Evolutionary conservation across 805 yeast species (phyloP).

Genomic region (Ogataea saltuana): DNA sequence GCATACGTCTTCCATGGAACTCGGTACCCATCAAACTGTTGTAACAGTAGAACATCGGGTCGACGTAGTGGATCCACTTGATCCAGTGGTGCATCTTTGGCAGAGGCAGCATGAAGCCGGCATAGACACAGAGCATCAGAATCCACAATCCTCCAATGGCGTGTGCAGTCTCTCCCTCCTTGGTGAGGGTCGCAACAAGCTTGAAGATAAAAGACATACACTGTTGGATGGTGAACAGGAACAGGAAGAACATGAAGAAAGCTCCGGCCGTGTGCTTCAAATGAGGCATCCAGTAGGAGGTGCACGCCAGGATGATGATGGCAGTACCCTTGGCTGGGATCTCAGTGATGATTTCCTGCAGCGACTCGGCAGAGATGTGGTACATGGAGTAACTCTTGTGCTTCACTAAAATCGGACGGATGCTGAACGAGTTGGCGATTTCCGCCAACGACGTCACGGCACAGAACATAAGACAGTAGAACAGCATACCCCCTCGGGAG

Average conservation of each 20-base stretch:
- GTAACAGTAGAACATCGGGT: conserved; percentile 48
- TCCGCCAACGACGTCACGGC: conserved; percentile 65
- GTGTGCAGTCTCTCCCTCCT: conserved; percentile 56
- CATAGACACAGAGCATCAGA: conserved; percentile 57
- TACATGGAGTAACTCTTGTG: conserved; percentile 65
- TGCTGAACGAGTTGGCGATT: conserved; percentile 58
- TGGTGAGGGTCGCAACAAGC: conserved; percentile 52
- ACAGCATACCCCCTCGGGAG: conserved; percentile 62
- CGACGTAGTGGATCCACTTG: conserved; percentile 52
- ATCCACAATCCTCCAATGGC: conserved; percentile 56
- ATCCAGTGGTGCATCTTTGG: conserved; percentile 58
- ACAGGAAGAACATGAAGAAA: conserved; percentile 51
- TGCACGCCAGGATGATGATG: conserved; percentile 47
- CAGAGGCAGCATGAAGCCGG: conserved; percentile 48
- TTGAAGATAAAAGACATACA: conserved; percentile 56
- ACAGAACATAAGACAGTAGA: conserved; percentile 59
- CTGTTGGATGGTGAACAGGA: conserved; percentile 43
- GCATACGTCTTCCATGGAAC: conserved; percentile 53
- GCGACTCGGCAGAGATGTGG: conserved; percentile 63
- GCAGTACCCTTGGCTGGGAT: conserved; percentile 57
- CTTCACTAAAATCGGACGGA: conserved; percentile 62
- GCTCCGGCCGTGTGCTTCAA: conserved; percentile 55
- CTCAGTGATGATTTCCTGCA: conserved; percentile 61
- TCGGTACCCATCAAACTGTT: conserved; percentile 59
- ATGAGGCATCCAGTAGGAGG: conserved; percentile 53